Conservation (phyloP, 169 alveolate genomes). For the Plasmodium vivax region DNA sequence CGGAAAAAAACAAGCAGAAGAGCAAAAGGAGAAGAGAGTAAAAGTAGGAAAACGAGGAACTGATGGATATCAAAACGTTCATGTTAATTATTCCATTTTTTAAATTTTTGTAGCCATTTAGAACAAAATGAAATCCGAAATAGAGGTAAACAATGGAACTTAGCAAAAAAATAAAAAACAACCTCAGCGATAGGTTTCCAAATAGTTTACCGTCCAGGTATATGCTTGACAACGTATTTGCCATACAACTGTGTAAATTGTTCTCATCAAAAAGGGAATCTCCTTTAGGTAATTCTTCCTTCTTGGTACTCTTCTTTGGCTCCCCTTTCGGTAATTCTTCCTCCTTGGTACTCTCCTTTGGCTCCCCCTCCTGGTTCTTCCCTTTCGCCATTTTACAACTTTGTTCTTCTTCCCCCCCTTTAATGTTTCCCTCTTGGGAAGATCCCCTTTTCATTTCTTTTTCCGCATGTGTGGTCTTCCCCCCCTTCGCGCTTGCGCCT, state of each 20-base stretch:
- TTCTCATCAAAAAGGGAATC: neutral
- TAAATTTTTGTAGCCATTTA: slow-evolving; percentile 63
- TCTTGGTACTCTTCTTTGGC: no score
- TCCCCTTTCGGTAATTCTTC: neutral
- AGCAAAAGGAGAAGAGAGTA: slow-evolving; percentile 47
- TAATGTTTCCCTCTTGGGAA: neutral
- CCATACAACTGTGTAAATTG: neutral
- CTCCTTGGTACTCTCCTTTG: neutral
- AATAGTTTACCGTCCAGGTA: slow-evolving; percentile 22
- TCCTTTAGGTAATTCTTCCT: neutral
- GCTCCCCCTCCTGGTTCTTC: neutral
- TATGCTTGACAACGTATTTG: neutral
- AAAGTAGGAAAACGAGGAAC: slow-evolving; percentile 70
- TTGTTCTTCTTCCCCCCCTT: neutral
- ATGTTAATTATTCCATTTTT: slow-evolving; percentile 60
- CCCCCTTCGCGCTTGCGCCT: neutral
- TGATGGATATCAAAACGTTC: slow-evolving; percentile 61
- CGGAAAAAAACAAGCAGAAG: slow-evolving; percentile 38
- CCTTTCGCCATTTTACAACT: neutral
- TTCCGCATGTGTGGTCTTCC: neutral
- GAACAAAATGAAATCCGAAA: slow-evolving; percentile 51
- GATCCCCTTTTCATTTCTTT: neutral
- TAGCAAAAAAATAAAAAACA: slow-evolving; percentile 47
- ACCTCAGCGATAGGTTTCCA: slow-evolving; percentile 16
- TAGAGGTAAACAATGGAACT: slow-evolving; percentile 47